Evolutionary conservation across 768 basidiomycete species (phyloP).

Genomic region (Lanmaoa rubissima): DNA sequence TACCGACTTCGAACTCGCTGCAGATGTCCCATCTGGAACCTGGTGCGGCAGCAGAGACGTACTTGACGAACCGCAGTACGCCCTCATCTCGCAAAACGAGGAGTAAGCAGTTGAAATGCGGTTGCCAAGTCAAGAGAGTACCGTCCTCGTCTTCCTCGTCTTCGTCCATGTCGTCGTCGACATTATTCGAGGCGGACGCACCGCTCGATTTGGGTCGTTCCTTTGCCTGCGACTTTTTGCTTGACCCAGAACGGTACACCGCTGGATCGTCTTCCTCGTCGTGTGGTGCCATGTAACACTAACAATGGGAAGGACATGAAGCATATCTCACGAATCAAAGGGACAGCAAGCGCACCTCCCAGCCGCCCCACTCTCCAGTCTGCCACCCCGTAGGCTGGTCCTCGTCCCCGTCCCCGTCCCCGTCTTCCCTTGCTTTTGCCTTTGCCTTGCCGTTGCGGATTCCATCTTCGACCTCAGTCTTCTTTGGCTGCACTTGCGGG

Average conservation of each 20-base stretch:
- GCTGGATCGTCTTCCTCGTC: slow-evolving; percentile 95
- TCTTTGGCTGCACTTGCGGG: slow-evolving; percentile 45
- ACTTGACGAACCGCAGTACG: slow-evolving; percentile 95
- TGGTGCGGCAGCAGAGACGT: slow-evolving; percentile 83
- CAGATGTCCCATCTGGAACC: slow-evolving; percentile 94
- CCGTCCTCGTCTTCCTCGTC: slow-evolving; percentile 59
- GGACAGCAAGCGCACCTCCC: slow-evolving; percentile 64
- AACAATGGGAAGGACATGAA: background rate
- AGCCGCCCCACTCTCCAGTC: slow-evolving; percentile 82
- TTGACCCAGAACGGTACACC: slow-evolving; percentile 71
- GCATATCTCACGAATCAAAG: background rate
- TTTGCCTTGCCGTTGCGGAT: slow-evolving; percentile 28
- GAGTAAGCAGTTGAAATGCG: slow-evolving; percentile 85
- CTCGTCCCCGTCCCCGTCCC: slow-evolving; percentile 30
- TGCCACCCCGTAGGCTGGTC: slow-evolving; percentile 55
- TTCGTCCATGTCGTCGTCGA: slow-evolving; percentile 7
- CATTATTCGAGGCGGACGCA: slow-evolving; percentile 14
- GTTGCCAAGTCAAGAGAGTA: slow-evolving; percentile 82
- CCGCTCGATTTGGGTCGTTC: slow-evolving; percentile 11
- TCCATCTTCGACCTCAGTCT: slow-evolving; percentile 11
- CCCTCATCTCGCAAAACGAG: slow-evolving; percentile 90
- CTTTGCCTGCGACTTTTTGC: slow-evolving; percentile 34
- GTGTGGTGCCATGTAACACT: slow-evolving; percentile 96
- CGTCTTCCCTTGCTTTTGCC: slow-evolving; percentile 18
- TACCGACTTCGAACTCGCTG: slow-evolving; percentile 89